phyloP scores from a whole-genome alignment of 2,329 filamentous ascomycete species.

The Diaporthe vexans region DNA sequence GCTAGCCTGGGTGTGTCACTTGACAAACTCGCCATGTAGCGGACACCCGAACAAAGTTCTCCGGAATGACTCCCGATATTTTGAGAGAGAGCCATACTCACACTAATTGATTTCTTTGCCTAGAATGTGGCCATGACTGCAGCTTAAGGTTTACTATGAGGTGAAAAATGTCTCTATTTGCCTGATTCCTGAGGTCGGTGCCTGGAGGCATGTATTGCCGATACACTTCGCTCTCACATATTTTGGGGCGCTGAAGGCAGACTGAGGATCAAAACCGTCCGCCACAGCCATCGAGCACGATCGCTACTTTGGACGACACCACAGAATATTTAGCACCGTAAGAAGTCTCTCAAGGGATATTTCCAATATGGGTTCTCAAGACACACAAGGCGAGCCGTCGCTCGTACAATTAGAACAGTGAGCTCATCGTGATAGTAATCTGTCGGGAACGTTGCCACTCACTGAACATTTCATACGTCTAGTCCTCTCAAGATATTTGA shows the following conservation, averaged over 20 bases:
- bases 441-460: background rate
- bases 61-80: background rate
- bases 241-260: background rate
- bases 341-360: background rate
- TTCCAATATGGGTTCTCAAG: background rate
- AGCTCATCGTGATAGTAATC: background rate
- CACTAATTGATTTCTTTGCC: background rate
- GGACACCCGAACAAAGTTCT: too few species aligned
- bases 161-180: background rate
- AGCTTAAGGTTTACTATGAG: background rate
- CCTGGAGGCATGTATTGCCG: background rate
- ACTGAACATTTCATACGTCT: background rate
- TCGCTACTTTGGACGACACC: background rate
- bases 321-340: background rate
- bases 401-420: conserved; percentile 20
- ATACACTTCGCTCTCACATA: background rate
- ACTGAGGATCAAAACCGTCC: background rate
- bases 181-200: background rate
- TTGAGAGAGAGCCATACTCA: background rate
- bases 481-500: conserved; percentile 74
- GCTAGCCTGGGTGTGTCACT: too few species aligned
- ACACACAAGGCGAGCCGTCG: background rate
- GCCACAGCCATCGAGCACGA: background rate
- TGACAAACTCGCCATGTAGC: too few species aligned
- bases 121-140: background rate